phyloP scores from a whole-genome alignment of 2,329 filamentous ascomycete genomes.

The Aspergillus ochraceus region DNA sequence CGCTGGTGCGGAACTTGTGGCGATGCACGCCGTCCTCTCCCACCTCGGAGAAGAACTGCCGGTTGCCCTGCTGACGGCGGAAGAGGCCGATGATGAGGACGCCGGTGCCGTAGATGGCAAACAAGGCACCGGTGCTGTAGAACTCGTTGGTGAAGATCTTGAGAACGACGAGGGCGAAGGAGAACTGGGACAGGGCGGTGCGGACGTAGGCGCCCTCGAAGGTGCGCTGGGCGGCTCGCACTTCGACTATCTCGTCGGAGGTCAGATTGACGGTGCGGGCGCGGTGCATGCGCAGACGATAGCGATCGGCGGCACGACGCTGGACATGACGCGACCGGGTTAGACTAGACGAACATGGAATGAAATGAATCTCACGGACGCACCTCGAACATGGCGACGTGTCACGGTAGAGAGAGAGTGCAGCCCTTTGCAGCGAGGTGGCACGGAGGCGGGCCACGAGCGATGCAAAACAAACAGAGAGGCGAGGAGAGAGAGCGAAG shows the following conservation, averaged over 20 bases:
- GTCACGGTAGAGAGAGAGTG: neutral
- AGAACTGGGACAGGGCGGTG: slow-evolving; percentile 91
- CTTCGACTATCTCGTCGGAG: slow-evolving; percentile 82
- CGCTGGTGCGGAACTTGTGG: slow-evolving; percentile 65
- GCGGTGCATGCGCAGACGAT: slow-evolving; percentile 78
- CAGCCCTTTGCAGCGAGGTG: neutral
- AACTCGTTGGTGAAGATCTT: slow-evolving; percentile 98
- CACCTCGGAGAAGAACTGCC: slow-evolving; percentile 75
- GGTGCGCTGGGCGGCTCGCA: slow-evolving; percentile 90
- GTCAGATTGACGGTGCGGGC: slow-evolving; percentile 82
- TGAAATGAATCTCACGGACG: neutral
- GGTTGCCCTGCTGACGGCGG: slow-evolving; percentile 85
- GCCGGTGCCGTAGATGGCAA: slow-evolving; percentile 85
- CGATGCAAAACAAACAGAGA: neutral
- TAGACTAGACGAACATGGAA: neutral
- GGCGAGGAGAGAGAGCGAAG: slow-evolving; percentile 1
- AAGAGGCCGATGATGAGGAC: slow-evolving; percentile 82
- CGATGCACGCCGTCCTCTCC: slow-evolving; percentile 61
- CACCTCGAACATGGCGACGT: slow-evolving; percentile 31
- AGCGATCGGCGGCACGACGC: slow-evolving; percentile 69
- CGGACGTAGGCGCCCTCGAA: slow-evolving; percentile 97
- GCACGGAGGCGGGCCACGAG: neutral
- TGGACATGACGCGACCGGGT: slow-evolving; percentile 26
- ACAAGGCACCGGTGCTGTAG: slow-evolving; percentile 94
- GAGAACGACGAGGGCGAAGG: slow-evolving; percentile 88